phyloP scores from a whole-genome alignment of 202 grass and related monocot species.

The Sporobolus alterniflorus region DNA sequence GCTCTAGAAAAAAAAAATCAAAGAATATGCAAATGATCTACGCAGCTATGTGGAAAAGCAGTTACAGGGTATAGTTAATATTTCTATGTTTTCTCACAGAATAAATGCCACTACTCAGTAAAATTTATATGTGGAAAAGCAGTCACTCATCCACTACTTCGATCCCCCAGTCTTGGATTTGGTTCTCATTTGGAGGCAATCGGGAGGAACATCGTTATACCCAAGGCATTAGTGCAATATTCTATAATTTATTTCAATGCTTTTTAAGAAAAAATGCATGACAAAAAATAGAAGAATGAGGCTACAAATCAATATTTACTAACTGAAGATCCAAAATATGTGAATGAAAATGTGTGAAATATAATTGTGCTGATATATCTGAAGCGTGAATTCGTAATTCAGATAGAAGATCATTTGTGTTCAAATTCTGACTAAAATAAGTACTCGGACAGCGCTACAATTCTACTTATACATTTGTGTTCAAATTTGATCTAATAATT shows the following conservation, averaged over 20 bases:
- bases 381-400: background rate
- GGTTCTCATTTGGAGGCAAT: too few species aligned
- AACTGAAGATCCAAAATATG: background rate
- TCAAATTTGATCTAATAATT: background rate
- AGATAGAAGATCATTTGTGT: conserved; percentile 1
- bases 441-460: background rate
- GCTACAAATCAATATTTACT: background rate
- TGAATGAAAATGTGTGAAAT: background rate
- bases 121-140: too few species aligned
- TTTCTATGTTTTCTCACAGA: background rate
- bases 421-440: background rate
- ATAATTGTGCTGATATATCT: background rate
- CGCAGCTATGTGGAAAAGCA: too few species aligned
- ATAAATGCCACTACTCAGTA: too few species aligned
- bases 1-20: background rate
- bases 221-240: background rate
- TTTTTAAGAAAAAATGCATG: background rate
- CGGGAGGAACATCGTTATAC: too few species aligned
- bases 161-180: too few species aligned
- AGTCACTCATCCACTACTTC: too few species aligned
- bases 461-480: background rate
- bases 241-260: background rate
- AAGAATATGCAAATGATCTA: background rate
- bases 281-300: background rate
- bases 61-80: too few species aligned